Base-by-base conservation (phyloP, 768 basidiomycete genomes). In the Lentinula detonsa region DNA sequence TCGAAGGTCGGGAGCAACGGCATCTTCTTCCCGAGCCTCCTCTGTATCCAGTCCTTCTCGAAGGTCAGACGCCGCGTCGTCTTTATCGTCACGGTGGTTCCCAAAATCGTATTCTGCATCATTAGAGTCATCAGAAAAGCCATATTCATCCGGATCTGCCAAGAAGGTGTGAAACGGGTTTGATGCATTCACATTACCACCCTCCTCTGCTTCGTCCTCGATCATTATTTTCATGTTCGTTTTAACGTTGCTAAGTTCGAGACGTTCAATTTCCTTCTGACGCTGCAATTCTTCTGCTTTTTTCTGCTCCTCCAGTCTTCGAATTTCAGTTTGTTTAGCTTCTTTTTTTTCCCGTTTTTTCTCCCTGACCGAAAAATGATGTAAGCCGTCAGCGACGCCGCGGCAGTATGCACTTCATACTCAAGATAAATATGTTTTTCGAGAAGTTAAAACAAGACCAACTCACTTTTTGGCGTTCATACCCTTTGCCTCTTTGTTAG, bases 391-490 rank as follows among this genome's bases (percentile, higher is more conserved):
- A 5, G 59, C 64, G 9, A 67, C 63, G n/a, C 67, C 67, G 18
- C 35, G 52, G 28, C 65, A 53, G 55, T 68, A 67, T 28, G 59
- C 53, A 42, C 67, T 67, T 50, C 9, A 33, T 33, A 42, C 8
- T 18, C 9, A 28, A 3, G 28, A 10, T 54, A n/a, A 54, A 9
- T 15, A 13, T 18, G 8, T 18, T 8, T 21, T 49, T 13, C n/a
- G 6, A 16, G 23, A 28, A 28, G 13, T 16, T 21, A 33, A 50
- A 28, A 15, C 9, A 55, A 45, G 8, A 8, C 46, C 4, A 23
- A 33, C 66, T 48, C 55, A 69, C 68, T 70, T 71, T 49, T 67
- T 70, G 5, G 60, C 67, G 45, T 65, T 62, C 0, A 65, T 23
- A 31, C 68, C 66, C 54, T 68, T 65, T 34, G 63, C 65, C 33